A percentile compares a stretch with the other conserved stretches of the same genome.
Evolutionary conservation across 208 protist species (phyloP).

Genomic region (Tritrichomonas foetus): DNA sequence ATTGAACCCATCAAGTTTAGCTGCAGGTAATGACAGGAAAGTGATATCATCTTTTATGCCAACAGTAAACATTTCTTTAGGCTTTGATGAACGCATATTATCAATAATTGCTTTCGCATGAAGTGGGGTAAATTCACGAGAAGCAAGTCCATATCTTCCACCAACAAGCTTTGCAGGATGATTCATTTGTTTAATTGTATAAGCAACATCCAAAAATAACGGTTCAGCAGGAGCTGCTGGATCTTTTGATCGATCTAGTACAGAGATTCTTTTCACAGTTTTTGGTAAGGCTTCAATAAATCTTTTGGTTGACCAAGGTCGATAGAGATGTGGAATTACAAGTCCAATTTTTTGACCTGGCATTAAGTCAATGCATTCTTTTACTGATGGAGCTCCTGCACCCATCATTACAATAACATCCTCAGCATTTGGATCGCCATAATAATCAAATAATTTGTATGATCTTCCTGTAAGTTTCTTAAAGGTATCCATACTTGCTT

Average conservation of each 20-base stretch:
- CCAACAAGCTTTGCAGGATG: constrained; percentile 54
- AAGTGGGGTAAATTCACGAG: constrained; percentile 67
- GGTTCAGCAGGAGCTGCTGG: constrained; percentile 59
- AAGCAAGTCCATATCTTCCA: constrained; percentile 64
- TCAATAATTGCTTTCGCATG: constrained; percentile 63
- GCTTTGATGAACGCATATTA: constrained; percentile 54
- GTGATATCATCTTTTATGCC: constrained; percentile 69
- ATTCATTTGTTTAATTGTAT: not conserved
- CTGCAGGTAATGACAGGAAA: constrained; percentile 54
- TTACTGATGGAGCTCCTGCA: constrained; percentile 44
- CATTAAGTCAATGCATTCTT: constrained; percentile 59
- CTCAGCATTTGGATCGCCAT: constrained; percentile 57
- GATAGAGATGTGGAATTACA: constrained; percentile 63
- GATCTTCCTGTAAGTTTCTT: constrained; percentile 55
- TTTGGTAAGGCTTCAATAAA: constrained; percentile 58
- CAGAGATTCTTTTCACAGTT: constrained; percentile 57
- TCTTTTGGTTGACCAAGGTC: constrained; percentile 60
- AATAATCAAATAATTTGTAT: constrained; percentile 65
- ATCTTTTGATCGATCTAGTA: constrained; percentile 66
- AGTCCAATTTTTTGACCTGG: constrained; percentile 65
- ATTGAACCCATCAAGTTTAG: not conserved
- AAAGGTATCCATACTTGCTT: constrained; percentile 57
- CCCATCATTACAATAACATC: constrained; percentile 65
- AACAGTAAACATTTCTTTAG: constrained; percentile 64
- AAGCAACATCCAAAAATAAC: constrained; percentile 66